Conservation (phyloP, 441 rosid genomes). For the Metrosideros polymorpha region DNA sequence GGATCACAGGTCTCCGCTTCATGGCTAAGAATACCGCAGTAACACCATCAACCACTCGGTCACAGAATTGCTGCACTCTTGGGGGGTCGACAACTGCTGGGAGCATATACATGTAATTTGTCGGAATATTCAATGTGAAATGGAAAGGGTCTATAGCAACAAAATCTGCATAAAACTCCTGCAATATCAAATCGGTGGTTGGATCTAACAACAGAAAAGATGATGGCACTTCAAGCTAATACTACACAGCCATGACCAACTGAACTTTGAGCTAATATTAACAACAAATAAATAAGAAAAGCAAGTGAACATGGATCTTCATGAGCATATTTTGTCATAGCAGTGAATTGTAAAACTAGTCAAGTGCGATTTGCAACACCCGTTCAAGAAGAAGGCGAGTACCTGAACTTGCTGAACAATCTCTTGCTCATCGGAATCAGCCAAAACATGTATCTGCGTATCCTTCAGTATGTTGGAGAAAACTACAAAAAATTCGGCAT, state of each 20-base stretch:
- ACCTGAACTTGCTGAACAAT: conserved; percentile 96
- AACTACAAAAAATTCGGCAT: conserved; percentile 37
- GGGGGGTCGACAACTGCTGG: conserved; percentile 96
- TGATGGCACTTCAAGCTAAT: not conserved
- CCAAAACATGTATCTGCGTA: conserved; percentile 89
- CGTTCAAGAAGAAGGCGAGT: not conserved
- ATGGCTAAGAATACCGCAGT: conserved; percentile 75
- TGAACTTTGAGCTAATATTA: not conserved
- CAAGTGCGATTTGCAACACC: not conserved
- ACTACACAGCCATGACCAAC: not conserved
- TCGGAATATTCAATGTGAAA: conserved; percentile 68
- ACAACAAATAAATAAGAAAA: not conserved
- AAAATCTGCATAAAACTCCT: conserved; percentile 97
- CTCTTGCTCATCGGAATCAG: conserved; percentile 95
- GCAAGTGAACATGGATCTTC: not conserved
- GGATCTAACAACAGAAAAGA: conserved; percentile 1
- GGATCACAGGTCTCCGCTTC: conserved; percentile 85
- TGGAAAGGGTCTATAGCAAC: conserved; percentile 80
- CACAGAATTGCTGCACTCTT: conserved; percentile 73
- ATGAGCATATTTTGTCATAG: not conserved
- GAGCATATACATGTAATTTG: conserved; percentile 78
- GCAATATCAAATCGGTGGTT: conserved; percentile 24
- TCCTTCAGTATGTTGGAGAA: conserved; percentile 95
- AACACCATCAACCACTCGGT: conserved; percentile 82
- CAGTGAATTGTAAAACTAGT: not conserved